Percentiles rank a stretch among this genome's conserved stretches.
Evolutionary conservation across 2,329 filamentous ascomycete genomes (phyloP).

Genomic region (Trichoderma hamatum): DNA sequence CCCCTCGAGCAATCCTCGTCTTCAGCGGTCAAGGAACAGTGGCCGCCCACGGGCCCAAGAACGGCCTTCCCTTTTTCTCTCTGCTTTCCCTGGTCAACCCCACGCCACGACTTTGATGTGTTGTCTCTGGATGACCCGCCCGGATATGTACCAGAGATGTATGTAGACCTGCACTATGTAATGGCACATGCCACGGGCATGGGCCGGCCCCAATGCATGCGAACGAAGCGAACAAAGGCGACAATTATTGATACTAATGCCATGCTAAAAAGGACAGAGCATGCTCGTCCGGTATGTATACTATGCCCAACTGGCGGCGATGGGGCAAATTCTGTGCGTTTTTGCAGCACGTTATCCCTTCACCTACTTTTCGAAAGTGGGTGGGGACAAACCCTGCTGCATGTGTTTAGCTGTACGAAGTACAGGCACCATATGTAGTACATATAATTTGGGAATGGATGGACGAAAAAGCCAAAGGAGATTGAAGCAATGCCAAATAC

Average conservation of each 20-base stretch:
- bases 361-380: slow-evolving; percentile 25
- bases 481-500: background rate
- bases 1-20: slow-evolving; percentile 1
- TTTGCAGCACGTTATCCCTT: slow-evolving; percentile 13
- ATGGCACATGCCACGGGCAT: background rate
- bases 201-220: background rate
- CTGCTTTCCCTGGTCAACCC: slow-evolving; percentile 18
- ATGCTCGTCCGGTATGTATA: too few species aligned
- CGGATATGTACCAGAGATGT: slow-evolving; percentile 18
- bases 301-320: background rate
- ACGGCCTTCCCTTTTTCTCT: background rate
- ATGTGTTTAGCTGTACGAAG: background rate
- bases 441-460: slow-evolving; percentile 2
- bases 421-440: background rate
- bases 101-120: slow-evolving; percentile 25
- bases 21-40: slow-evolving; percentile 23
- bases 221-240: background rate
- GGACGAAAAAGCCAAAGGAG: background rate
- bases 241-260: background rate
- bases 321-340: slow-evolving; percentile 11
- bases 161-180: background rate
- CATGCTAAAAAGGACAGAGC: background rate
- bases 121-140: slow-evolving; percentile 25
- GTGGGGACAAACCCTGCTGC: background rate
- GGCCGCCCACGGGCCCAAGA: too few species aligned